Percentiles rank a stretch among this genome's conserved stretches.
phyloP scores from a whole-genome alignment of 2,329 filamentous ascomycete genomes.

The Aspergillus ochraceus region DNA sequence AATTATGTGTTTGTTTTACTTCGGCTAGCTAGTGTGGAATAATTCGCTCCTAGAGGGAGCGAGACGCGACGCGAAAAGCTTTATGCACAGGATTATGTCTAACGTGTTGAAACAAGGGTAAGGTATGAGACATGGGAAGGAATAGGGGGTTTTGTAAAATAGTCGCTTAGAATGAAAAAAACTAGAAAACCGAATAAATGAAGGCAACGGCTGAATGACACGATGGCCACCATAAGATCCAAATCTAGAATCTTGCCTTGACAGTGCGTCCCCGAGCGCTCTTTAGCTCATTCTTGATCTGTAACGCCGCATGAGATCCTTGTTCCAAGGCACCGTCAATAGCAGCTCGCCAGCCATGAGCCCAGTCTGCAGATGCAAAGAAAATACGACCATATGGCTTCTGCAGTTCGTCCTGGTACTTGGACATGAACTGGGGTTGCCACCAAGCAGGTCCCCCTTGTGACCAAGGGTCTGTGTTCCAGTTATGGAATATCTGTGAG shows the following conservation, averaged over 20 bases:
- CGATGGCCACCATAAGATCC: no score
- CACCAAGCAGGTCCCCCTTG: slow-evolving; percentile 3
- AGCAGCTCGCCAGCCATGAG: slow-evolving; percentile 4
- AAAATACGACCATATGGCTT: background rate
- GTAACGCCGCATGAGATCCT: background rate
- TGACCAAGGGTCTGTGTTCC: slow-evolving; percentile 4
- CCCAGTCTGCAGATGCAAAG: slow-evolving; percentile 6
- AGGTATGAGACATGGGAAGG: no score
- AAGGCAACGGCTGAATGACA: no score
- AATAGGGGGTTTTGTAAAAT: no score
- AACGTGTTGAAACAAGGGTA: no score
- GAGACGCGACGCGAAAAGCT: no score
- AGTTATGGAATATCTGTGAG: slow-evolving; percentile 3
- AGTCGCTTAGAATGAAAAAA: no score
- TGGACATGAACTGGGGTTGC: background rate
- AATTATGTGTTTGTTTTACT: no score
- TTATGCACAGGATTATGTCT: no score
- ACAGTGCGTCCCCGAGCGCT: background rate
- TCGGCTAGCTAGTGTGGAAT: no score
- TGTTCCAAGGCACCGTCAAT: slow-evolving; percentile 4
- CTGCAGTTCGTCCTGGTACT: slow-evolving; percentile 4
- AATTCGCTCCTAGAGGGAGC: no score
- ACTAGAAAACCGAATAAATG: no score
- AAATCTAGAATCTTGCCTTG: background rate
- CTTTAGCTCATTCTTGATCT: background rate